These are phyloP conservation scores for Sanghuangporus sanghuang DNA, from an alignment of 1,284 basidiomycete species.

Conservation along the genomic window DNA sequence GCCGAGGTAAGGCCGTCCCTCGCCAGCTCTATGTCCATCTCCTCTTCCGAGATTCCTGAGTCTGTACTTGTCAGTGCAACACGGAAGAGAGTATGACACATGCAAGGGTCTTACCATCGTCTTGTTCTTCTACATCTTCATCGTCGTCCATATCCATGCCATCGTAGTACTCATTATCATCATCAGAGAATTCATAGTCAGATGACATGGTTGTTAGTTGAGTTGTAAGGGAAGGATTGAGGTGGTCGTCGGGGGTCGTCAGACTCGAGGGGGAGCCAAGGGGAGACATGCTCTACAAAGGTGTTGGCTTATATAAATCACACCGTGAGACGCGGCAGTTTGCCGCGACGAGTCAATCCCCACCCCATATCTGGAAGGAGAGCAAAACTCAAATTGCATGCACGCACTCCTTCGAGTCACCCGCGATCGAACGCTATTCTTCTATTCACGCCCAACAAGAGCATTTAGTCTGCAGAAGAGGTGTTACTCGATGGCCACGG, in stretches of 20 bases:
- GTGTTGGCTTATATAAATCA: neutral
- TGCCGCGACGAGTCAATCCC: neutral
- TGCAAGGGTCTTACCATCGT: constrained; percentile 9
- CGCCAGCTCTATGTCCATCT: constrained; percentile 35
- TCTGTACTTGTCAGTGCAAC: neutral
- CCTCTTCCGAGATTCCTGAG: constrained; percentile 19
- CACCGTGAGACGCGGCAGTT: neutral
- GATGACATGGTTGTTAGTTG: constrained; percentile 48
- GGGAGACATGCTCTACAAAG: neutral
- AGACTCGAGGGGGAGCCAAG: neutral
- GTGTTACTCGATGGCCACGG: constrained; percentile 43
- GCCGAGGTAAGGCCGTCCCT: constrained; percentile 58
- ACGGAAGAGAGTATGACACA: neutral
- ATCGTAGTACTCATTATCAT: constrained; percentile 59
- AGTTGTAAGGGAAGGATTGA: neutral
- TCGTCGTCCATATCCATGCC: constrained; percentile 65
- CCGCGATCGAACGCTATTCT: constrained; percentile 5
- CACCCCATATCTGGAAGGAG: constrained; percentile 1
- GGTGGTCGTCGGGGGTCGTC: neutral
- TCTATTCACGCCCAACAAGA: neutral
- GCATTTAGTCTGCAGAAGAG: neutral
- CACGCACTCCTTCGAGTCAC: constrained; percentile 13
- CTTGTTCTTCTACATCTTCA: constrained; percentile 47
- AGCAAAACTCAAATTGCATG: constrained; percentile 7
- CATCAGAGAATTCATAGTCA: constrained; percentile 70